Evolutionary conservation across 192 early-diverging fungal species (phyloP).

Genomic region (Coemansia javaensis): DNA sequence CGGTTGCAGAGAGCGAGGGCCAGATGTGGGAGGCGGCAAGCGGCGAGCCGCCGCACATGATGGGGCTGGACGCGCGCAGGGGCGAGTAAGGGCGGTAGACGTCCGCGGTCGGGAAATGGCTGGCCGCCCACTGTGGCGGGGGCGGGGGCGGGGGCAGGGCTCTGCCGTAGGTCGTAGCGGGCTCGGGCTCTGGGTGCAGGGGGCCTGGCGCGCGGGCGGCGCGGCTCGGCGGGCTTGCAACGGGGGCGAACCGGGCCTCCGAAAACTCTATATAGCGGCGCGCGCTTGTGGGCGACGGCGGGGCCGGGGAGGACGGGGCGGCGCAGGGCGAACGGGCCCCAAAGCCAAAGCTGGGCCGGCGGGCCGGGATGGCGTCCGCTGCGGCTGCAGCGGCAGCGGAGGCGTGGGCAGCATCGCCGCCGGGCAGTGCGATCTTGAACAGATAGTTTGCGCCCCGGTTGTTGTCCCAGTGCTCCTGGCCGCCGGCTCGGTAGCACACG

Average conservation of each 20-base stretch:
- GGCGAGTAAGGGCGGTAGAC: conserved; percentile 7
- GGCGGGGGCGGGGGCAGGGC: neutral
- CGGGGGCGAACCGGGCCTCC: conserved; percentile 27
- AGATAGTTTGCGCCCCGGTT: conserved; percentile 82
- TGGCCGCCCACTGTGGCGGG: conserved; percentile 2
- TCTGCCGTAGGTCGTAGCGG: neutral
- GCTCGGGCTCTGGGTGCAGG: conserved; percentile 2
- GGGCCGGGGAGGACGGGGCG: neutral
- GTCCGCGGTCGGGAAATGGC: neutral
- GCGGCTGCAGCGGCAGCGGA: neutral
- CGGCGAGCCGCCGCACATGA: conserved; percentile 26
- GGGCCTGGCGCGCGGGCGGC: neutral
- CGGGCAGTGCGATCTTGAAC: conserved; percentile 29
- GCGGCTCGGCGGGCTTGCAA: conserved; percentile 1
- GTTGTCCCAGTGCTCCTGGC: conserved; percentile 88
- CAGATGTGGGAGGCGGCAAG: conserved; percentile 19
- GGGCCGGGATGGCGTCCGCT: neutral
- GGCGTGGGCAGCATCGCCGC: neutral
- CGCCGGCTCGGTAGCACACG: conserved; percentile 64
- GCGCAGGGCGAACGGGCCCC: neutral
- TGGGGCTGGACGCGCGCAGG: conserved; percentile 22
- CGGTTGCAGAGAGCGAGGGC: conserved; percentile 13
- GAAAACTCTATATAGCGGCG: conserved; percentile 46
- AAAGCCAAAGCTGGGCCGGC: neutral
- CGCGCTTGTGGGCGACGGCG: conserved; percentile 10